Evolutionary conservation across 2,329 filamentous ascomycete species (phyloP).

Genomic region (Pseudogymnoascus sp.): DNA sequence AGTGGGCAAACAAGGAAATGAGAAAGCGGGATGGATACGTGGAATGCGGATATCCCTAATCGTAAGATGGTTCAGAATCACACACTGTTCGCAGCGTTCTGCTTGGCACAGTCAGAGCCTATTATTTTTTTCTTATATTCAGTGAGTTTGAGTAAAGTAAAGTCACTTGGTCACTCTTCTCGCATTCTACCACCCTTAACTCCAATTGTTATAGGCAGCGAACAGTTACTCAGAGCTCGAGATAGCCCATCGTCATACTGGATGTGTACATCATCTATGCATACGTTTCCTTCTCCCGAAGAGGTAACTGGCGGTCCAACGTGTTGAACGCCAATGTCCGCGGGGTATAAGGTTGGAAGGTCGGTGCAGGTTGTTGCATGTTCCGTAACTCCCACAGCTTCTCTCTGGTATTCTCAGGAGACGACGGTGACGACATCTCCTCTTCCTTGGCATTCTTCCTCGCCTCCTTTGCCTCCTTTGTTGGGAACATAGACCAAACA

Average conservation of each 20-base stretch:
- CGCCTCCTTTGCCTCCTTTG: slow-evolving; percentile 18
- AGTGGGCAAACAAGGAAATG: slow-evolving; percentile 3
- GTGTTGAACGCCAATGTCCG: slow-evolving; percentile 61
- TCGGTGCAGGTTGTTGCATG: slow-evolving; percentile 34
- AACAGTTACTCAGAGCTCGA: not conserved
- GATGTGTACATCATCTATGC: not conserved
- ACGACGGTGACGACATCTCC: slow-evolving; percentile 29
- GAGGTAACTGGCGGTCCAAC: slow-evolving; percentile 50
- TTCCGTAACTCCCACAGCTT: slow-evolving; percentile 52
- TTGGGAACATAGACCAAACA: slow-evolving; percentile 45
- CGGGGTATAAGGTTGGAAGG: slow-evolving; percentile 50
- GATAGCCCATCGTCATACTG: not conserved
- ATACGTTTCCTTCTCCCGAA: slow-evolving; percentile 29
- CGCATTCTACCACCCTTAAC: not conserved
- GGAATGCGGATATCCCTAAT: slow-evolving; percentile 5
- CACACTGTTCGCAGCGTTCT: not conserved
- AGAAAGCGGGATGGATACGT: not conserved
- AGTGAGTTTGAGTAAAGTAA: not conserved
- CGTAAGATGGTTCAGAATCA: not conserved
- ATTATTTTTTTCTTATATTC: not conserved
- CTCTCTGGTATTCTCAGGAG: slow-evolving; percentile 34
- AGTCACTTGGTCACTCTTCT: not conserved
- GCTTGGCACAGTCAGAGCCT: not conserved
- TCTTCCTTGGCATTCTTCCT: slow-evolving; percentile 32
- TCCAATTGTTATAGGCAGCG: not conserved